phyloP scores from a whole-genome alignment of 768 basidiomycete species.

The Podaxis sp. region DNA sequence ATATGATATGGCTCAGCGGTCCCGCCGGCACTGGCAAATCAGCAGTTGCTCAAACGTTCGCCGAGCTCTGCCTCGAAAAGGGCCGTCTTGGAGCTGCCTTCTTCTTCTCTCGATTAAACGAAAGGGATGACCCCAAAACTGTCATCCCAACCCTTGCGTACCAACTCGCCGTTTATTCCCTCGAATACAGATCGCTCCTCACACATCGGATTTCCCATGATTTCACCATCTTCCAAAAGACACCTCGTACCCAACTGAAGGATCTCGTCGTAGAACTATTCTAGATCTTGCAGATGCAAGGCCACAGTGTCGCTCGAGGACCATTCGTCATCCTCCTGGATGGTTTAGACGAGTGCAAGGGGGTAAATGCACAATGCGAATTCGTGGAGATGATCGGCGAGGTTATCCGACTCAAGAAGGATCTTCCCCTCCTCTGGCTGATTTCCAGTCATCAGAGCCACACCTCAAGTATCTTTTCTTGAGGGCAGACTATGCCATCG shows the following conservation, averaged over 20 bases:
- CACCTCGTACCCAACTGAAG: too few species aligned
- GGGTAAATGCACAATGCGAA: neutral
- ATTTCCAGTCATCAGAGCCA: neutral
- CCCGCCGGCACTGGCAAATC: neutral
- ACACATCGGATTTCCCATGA: too few species aligned
- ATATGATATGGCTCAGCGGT: neutral
- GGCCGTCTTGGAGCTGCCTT: neutral
- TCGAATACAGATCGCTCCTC: too few species aligned
- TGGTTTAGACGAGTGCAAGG: slow-evolving; percentile 7
- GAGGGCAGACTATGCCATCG: too few species aligned
- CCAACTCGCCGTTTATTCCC: too few species aligned
- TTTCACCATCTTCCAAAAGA: too few species aligned
- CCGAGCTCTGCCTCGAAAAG: neutral
- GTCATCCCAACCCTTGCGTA: too few species aligned
- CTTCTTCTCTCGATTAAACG: neutral
- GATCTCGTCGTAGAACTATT: too few species aligned
- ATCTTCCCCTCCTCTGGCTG: slow-evolving; percentile 1
- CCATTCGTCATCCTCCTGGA: neutral
- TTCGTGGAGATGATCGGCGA: neutral
- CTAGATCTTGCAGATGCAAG: too few species aligned
- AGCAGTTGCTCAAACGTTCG: neutral
- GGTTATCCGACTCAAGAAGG: neutral
- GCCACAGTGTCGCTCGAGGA: too few species aligned
- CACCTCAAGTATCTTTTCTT: neutral
- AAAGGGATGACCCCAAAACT: neutral